A percentile compares a stretch with the other conserved stretches of the same genome.
Evolutionary conservation across 2,329 filamentous ascomycete genomes (phyloP).

Genomic region (Colletotrichum chrysophilum): DNA sequence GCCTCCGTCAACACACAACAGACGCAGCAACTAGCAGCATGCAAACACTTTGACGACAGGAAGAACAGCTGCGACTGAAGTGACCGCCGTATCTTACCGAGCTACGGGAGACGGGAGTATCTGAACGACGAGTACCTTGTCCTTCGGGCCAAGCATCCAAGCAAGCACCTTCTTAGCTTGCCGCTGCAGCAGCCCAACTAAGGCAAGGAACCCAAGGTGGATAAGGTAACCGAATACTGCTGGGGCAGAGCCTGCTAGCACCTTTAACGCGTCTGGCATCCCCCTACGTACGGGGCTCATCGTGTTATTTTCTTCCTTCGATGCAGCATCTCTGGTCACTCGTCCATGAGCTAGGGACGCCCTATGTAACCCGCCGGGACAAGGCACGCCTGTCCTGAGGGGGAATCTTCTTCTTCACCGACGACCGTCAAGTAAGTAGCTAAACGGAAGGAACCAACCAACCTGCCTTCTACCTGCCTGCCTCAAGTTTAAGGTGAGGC

Average conservation of each 20-base stretch:
- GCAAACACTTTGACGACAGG: background rate
- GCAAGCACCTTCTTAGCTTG: background rate
- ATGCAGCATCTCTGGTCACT: background rate
- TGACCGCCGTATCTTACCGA: background rate
- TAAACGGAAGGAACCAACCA: background rate
- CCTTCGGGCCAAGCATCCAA: background rate
- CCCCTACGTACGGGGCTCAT: slow-evolving; percentile 7
- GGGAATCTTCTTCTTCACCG: background rate
- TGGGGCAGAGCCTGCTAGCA: slow-evolving; percentile 2
- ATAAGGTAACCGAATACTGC: background rate
- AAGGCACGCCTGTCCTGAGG: background rate
- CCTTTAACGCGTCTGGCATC: background rate
- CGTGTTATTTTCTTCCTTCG: background rate
- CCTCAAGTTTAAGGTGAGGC: background rate
- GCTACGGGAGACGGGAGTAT: background rate
- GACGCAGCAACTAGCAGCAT: background rate
- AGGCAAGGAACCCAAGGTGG: slow-evolving; percentile 1
- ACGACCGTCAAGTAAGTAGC: background rate
- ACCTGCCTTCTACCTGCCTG: background rate
- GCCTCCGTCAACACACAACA: background rate
- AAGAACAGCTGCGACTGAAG: background rate
- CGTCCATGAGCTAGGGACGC: background rate
- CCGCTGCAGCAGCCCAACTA: background rate
- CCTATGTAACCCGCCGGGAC: background rate
- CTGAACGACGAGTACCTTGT: background rate